phyloP scores from a whole-genome alignment of 1,284 basidiomycete genomes.

The Pseudozyma tsukubaensis region DNA sequence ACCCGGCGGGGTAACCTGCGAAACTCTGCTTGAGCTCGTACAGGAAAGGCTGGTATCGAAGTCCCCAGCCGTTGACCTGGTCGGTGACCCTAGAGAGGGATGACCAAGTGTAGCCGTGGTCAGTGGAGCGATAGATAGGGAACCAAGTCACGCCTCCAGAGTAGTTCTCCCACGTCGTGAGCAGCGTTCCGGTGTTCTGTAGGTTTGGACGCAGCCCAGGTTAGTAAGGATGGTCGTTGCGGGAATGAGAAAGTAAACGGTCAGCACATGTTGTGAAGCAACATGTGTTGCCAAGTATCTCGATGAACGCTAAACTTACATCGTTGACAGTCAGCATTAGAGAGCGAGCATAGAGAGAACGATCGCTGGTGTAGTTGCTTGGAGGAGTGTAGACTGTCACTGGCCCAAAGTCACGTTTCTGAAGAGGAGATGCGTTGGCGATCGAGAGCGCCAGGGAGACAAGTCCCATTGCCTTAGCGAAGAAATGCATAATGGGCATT shows the following conservation, averaged over 20 bases:
- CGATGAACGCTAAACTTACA: slow-evolving; percentile 13
- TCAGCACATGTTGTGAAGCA: too few species aligned
- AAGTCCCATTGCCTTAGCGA: slow-evolving; percentile 13
- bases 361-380: slow-evolving; percentile 31
- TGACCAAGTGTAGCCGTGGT: slow-evolving; percentile 42
- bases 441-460: slow-evolving; percentile 13
- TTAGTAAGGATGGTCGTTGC: too few species aligned
- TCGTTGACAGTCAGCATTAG: slow-evolving; percentile 41
- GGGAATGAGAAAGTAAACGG: too few species aligned
- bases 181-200: slow-evolving; percentile 33
- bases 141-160: slow-evolving; percentile 29
- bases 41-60: slow-evolving; percentile 69
- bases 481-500: slow-evolving; percentile 4
- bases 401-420: slow-evolving; percentile 36
- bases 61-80: slow-evolving; percentile 63
- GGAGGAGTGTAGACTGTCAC: slow-evolving; percentile 40
- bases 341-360: slow-evolving; percentile 34
- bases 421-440: slow-evolving; percentile 16
- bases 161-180: slow-evolving; percentile 43
- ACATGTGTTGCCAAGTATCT: too few species aligned
- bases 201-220: too few species aligned
- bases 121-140: slow-evolving; percentile 45
- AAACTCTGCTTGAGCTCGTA: slow-evolving; percentile 61
- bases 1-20: slow-evolving; percentile 62
- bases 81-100: slow-evolving; percentile 28